Evolutionary conservation across 768 basidiomycete genomes (phyloP).

Genomic region (Rhizopogon salebrosus): DNA sequence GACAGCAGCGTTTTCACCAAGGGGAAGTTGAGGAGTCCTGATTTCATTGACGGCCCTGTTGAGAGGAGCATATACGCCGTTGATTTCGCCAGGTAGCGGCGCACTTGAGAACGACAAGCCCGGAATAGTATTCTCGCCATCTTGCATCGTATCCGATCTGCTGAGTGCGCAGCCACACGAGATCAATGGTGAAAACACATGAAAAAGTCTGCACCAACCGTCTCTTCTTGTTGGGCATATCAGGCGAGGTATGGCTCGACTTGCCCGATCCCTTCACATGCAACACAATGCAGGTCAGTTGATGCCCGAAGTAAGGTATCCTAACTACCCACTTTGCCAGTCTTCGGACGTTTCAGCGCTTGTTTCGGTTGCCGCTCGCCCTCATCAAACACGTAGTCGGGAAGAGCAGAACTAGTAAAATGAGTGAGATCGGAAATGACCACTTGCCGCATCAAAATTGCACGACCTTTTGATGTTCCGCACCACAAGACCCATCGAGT

Average conservation of each 20-base stretch:
- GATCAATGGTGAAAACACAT: conserved; percentile 18
- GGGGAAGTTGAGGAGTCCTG: conserved; percentile 57
- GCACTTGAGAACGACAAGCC: conserved; percentile 26
- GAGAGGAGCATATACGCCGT: conserved; percentile 31
- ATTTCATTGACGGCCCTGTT: conserved; percentile 41
- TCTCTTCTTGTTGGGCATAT: conserved; percentile 77
- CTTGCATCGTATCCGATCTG: conserved; percentile 40
- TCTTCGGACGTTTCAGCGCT: conserved; percentile 71
- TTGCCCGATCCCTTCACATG: conserved; percentile 53
- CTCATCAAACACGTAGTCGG: conserved; percentile 77
- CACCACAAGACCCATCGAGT: conserved; percentile 90
- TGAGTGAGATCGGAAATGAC: conserved; percentile 17
- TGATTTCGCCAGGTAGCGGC: conserved; percentile 29
- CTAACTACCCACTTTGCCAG: conserved; percentile 41
- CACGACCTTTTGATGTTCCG: conserved; percentile 86
- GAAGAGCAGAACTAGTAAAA: conserved; percentile 56
- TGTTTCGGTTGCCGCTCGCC: conserved; percentile 74
- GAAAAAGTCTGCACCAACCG: conserved; percentile 49
- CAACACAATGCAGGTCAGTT: conserved; percentile 23
- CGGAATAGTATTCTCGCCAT: conserved; percentile 36
- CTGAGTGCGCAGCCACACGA: conserved; percentile 25
- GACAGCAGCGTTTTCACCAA: conserved; percentile 56
- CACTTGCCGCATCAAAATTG: conserved; percentile 8
- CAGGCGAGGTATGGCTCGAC: conserved; percentile 56
- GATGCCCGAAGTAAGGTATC: conserved; percentile 10